Evolutionary conservation across 1,139 yeast genomes (phyloP).

Genomic region (Wickerhamomyces sp.): DNA sequence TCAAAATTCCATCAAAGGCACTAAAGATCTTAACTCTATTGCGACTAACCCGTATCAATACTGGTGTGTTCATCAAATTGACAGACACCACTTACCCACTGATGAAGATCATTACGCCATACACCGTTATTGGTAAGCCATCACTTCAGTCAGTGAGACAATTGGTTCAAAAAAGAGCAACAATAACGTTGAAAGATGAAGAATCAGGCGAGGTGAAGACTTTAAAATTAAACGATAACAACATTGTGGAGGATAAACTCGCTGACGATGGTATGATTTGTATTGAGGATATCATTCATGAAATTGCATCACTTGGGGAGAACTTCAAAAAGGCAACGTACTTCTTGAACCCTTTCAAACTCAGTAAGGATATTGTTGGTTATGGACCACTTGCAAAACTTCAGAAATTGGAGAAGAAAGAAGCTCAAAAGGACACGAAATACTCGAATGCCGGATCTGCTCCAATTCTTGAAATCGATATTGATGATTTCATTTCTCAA

Average conservation of each 20-base stretch:
- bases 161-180: slow-evolving; percentile 71
- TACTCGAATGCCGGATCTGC: slow-evolving; percentile 58
- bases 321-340: slow-evolving; percentile 52
- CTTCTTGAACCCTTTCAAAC: slow-evolving; percentile 65
- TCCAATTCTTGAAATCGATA: slow-evolving; percentile 61
- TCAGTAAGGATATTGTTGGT: slow-evolving; percentile 67
- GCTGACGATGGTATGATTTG: slow-evolving; percentile 70
- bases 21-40: slow-evolving; percentile 50
- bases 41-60: slow-evolving; percentile 53
- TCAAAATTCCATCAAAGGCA: slow-evolving; percentile 64
- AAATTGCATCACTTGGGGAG: slow-evolving; percentile 57
- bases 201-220: slow-evolving; percentile 33
- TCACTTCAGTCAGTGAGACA: slow-evolving; percentile 66
- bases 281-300: slow-evolving; percentile 75
- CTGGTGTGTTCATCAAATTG: slow-evolving; percentile 67
- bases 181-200: slow-evolving; percentile 37
- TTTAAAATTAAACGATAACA: slow-evolving; percentile 62
- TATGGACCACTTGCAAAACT: slow-evolving; percentile 48
- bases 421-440: slow-evolving; percentile 36
- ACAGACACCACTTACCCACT: slow-evolving; percentile 53
- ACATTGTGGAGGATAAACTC: slow-evolving; percentile 64
- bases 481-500: slow-evolving; percentile 53
- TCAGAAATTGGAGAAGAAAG: slow-evolving; percentile 31
- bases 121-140: slow-evolving; percentile 68
- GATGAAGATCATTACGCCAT: slow-evolving; percentile 64